Conservation (phyloP, 2,329 filamentous ascomycete species). For the Fusarium brachygibbosum region DNA sequence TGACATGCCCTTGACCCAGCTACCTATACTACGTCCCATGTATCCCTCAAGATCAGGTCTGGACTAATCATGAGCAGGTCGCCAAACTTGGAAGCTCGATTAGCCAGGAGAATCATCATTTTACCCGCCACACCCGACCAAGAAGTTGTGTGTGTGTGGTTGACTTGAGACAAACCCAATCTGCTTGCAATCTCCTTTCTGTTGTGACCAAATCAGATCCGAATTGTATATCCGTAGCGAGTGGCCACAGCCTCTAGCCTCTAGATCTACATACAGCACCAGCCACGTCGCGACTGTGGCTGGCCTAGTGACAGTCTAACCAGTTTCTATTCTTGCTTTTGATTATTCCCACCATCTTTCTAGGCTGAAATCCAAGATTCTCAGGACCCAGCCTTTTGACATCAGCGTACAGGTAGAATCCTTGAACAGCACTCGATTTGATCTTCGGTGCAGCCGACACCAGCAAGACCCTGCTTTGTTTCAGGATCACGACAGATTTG, state of each 20-base stretch:
- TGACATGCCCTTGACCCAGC: constrained; percentile 13
- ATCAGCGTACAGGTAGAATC: constrained; percentile 32
- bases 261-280: constrained; percentile 29
- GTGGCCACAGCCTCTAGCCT: not conserved
- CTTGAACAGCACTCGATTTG: constrained; percentile 21
- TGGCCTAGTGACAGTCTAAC: constrained; percentile 1
- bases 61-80: constrained; percentile 12
- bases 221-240: constrained; percentile 10
- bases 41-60: constrained; percentile 8
- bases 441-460: constrained; percentile 19
- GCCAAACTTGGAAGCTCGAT: constrained; percentile 33
- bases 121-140: constrained; percentile 24
- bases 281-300: constrained; percentile 36
- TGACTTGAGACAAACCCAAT: constrained; percentile 10
- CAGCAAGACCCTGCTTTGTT: constrained; percentile 29
- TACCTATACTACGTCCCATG: not conserved
- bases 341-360: constrained; percentile 13
- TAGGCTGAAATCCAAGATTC: constrained; percentile 18
- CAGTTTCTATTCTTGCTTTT: constrained; percentile 41
- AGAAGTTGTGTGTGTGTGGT: constrained; percentile 7
- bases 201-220: constrained; percentile 1
- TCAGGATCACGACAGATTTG: constrained; percentile 29
- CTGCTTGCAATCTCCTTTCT: constrained; percentile 13
- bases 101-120: constrained; percentile 18
- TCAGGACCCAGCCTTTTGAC: constrained; percentile 11